Percentiles rank a stretch among this genome's conserved stretches.
Evolutionary conservation across 2,329 filamentous ascomycete species (phyloP).

Genomic region (Fusarium heterosporum): DNA sequence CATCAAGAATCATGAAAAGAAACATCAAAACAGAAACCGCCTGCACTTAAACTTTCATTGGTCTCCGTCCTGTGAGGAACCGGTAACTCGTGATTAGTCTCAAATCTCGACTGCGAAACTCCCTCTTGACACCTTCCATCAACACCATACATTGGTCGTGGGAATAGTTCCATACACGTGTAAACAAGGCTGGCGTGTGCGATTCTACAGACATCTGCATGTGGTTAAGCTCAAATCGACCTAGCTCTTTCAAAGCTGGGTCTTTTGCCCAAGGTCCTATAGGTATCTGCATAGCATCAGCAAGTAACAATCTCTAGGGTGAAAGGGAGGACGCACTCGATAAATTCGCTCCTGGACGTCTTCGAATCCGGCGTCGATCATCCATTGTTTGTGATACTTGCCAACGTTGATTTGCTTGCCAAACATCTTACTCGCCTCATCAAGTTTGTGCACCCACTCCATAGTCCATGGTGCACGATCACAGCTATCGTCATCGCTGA

Average conservation of each 20-base stretch:
- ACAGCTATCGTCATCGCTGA: constrained; percentile 54
- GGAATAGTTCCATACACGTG: constrained; percentile 53
- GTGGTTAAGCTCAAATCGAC: constrained; percentile 52
- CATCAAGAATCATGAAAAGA: background rate
- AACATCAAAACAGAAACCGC: background rate
- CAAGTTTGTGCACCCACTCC: constrained; percentile 55
- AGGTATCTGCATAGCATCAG: constrained; percentile 48
- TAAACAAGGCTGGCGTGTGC: constrained; percentile 56
- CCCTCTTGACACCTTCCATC: constrained; percentile 62
- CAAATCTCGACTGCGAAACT: constrained; percentile 50
- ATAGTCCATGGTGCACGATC: constrained; percentile 54
- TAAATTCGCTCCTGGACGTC: constrained; percentile 47
- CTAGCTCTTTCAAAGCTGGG: constrained; percentile 52
- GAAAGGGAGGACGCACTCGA: constrained; percentile 5
- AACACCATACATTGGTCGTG: constrained; percentile 57
- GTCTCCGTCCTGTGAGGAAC: constrained; percentile 38
- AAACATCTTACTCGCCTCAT: constrained; percentile 51
- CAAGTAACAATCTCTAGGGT: accelerated
- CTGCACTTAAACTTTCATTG: background rate
- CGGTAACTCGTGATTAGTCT: constrained; percentile 41
- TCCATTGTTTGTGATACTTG: constrained; percentile 53
- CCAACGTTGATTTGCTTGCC: constrained; percentile 56
- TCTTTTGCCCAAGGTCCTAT: constrained; percentile 56
- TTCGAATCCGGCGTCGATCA: constrained; percentile 54
- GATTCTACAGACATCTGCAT: constrained; percentile 59